Evolutionary conservation across 768 basidiomycete genomes (phyloP).

Genomic region (Tulasnella sp.): DNA sequence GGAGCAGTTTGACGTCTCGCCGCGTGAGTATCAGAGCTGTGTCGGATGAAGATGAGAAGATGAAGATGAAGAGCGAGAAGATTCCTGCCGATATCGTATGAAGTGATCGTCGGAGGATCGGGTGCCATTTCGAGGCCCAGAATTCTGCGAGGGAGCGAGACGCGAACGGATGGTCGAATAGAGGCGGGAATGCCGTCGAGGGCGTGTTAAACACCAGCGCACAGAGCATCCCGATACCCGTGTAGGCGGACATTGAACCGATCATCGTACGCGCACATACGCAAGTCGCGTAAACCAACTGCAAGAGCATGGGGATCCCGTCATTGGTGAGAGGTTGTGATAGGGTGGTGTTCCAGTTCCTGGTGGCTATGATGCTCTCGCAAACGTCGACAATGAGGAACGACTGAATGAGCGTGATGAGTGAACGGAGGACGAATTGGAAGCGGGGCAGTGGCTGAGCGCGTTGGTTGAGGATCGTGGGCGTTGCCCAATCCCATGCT

Average conservation of each 20-base stretch:
- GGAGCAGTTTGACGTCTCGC: slow-evolving; percentile 1
- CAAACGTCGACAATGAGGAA: background rate
- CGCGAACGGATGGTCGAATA: slow-evolving; percentile 15
- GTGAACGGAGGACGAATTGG: background rate
- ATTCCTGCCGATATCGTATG: background rate
- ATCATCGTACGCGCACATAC: background rate
- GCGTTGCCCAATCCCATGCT: slow-evolving; percentile 1
- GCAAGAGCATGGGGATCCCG: background rate
- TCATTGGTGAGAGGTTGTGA: background rate
- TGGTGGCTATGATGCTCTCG: background rate
- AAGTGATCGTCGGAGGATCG: slow-evolving; percentile 14
- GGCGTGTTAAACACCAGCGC: background rate
- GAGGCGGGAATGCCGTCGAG: slow-evolving; percentile 14
- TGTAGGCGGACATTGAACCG: background rate
- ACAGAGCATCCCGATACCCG: slow-evolving; percentile 9
- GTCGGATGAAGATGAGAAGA: no score
- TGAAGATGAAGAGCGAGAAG: background rate
- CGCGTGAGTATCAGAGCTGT: background rate
- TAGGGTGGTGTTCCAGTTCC: background rate
- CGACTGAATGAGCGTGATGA: background rate
- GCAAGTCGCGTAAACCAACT: background rate
- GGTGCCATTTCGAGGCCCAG: slow-evolving; percentile 18
- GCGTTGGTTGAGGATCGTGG: background rate
- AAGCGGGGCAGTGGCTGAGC: background rate
- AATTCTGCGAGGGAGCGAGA: slow-evolving; percentile 14